Evolutionary conservation across 495 filamentous ascomycete genomes (phyloP), one percentile per base, ranked within the genome.

Genomic region (Cudoniella acicularis): DNA sequence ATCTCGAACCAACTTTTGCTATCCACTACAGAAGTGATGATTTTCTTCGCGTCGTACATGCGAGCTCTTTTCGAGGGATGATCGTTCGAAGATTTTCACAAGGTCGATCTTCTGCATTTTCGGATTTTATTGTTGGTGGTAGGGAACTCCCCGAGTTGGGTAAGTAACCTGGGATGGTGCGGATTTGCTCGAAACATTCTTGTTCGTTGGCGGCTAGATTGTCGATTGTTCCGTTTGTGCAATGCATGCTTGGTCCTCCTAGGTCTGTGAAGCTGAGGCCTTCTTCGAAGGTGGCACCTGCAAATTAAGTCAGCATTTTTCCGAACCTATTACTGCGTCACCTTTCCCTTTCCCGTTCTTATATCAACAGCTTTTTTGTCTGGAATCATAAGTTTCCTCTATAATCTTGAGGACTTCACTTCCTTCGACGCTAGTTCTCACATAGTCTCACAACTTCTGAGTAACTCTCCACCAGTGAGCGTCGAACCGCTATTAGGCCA

Each of bases 201-300:
- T 73, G 72, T 66, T 87, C 84, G 59, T 84, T 78, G 4, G 75
- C 73, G 0, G 84, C 83, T 3, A 84, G 68, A 57, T 87, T 86
- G 59, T 87, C 84, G 55, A 87, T 84, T 0, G 83, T 87, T 0
- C 84, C 84, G 54, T 87, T 86, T 4, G 78, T 82, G 64, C 83
- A 85, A 59, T 87, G 84, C 60, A 87, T 77, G 62, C 69, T 64
- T 13, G 79, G 78, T 0, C 82, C 82, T n/a, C 80, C 82, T 0
- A 85, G 68, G 46, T 80, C 76, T 42, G 76, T 76, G 54, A 83
- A 80, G 20, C 73, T 76, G 1, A 87, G 72, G 0, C 74, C 80
- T 70, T 85, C 81, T 67, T 85, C 82, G 60, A 83, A 81, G 0
- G 82, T 85, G 3, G 82, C 81, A 21, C 61, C 59, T 59, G n/a